Conservation (phyloP, 208 protist genomes). For the Naegleria lovaniensis region DNA sequence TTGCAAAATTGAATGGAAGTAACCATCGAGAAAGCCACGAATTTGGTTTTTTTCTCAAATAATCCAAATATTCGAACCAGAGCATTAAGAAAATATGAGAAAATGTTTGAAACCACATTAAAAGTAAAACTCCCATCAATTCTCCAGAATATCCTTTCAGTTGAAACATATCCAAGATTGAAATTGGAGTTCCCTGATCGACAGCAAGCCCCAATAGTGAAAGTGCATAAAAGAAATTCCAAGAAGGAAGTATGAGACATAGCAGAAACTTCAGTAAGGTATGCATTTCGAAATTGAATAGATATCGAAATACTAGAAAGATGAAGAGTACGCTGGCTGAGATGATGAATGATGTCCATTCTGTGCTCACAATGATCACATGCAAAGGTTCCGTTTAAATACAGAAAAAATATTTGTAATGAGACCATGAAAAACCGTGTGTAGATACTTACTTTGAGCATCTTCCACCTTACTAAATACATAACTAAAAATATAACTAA, state of each 20-base stretch:
- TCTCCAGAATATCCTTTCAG: not conserved
- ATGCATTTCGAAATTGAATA: not conserved
- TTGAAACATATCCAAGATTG: not conserved
- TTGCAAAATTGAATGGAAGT: not conserved
- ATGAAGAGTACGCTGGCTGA: not conserved
- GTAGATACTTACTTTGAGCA: not conserved
- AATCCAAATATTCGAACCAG: not conserved
- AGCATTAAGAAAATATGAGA: not conserved
- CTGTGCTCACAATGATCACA: not conserved
- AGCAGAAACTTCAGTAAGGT: not conserved
- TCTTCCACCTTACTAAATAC: slow-evolving; percentile 11
- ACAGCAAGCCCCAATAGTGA: not conserved
- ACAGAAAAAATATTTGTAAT: too few relatives aligned
- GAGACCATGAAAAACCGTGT: too few relatives aligned
- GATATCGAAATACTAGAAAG: not conserved
- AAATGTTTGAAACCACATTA: not conserved
- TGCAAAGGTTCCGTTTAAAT: too few relatives aligned
- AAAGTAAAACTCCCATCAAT: not conserved
- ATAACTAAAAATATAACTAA: not conserved
- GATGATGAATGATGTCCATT: not conserved
- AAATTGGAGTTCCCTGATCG: not conserved
- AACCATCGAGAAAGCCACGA: not conserved
- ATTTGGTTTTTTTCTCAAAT: not conserved
- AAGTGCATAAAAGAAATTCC: slow-evolving; percentile 4
- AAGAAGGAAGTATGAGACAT: not conserved